A percentile compares a stretch with the other conserved stretches of the same genome.
Evolutionary conservation across 768 basidiomycete species (phyloP).

Genomic region (Tulasnella sp.): DNA sequence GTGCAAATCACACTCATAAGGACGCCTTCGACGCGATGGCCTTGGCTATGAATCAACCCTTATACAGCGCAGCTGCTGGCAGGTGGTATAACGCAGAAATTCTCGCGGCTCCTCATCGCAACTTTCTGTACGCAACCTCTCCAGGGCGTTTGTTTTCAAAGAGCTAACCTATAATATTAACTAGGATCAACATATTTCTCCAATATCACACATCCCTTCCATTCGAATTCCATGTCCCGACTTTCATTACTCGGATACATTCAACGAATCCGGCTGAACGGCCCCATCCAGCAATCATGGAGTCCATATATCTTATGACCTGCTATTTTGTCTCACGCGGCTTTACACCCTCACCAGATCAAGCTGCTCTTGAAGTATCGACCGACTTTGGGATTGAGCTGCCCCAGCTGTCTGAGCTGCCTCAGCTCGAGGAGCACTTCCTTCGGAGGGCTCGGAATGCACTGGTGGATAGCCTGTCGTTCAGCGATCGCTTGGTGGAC

Average conservation of each 20-base stretch:
- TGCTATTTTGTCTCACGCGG: constrained; percentile 12
- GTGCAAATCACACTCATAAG: not conserved
- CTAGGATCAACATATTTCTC: constrained; percentile 1
- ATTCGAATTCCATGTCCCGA: constrained; percentile 5
- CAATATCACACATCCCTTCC: not conserved
- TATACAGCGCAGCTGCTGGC: not conserved
- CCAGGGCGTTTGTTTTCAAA: not conserved
- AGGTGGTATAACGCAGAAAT: not conserved
- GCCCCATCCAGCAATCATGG: constrained; percentile 10
- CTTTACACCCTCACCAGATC: not conserved
- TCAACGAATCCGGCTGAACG: not conserved
- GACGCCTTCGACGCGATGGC: not conserved
- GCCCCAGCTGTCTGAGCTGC: not conserved
- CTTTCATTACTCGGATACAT: not conserved
- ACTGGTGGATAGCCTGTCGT: constrained; percentile 12
- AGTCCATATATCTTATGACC: constrained; percentile 15
- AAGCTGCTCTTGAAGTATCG: not conserved
- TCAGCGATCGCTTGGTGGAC: constrained; percentile 10
- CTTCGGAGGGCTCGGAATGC: constrained; percentile 9
- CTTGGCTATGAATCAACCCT: not conserved
- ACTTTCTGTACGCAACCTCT: not conserved
- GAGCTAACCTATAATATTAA: not conserved
- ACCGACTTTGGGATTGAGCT: not conserved
- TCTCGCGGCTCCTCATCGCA: not conserved
- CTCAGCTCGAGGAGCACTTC: constrained; percentile 11